Base-by-base conservation (phyloP, 148 eudicot genomes). In the Heliosperma pusillum region DNA sequence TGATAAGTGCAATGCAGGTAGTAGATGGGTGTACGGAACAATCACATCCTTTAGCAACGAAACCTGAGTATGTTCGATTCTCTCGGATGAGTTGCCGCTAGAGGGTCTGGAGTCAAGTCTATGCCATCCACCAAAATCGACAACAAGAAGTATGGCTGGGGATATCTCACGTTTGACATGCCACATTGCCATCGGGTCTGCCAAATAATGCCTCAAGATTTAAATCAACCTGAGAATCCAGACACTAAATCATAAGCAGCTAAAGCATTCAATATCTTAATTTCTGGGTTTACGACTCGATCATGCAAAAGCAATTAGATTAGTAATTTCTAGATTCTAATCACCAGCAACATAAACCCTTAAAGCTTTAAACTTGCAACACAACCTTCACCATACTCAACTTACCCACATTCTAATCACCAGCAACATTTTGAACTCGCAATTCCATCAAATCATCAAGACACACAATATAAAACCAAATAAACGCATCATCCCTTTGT, bases 181-280 rank as follows among this genome's bases (percentile, higher is more conserved):
- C 92, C 92, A 95, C 97, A 92, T 86, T 73, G 99, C 95, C 81
- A 96, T 96, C 66, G 99, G 99, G 97, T 92, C 99, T 96, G 99
- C 94, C 96, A 92, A 96, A 92, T 84, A 96, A 89, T 79, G 94
- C 97, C 87, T 87, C 99, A 96, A 92, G 89, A 80, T 89, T 89
- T 92, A 84, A 88, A 88, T 81, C 77, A 90, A 92, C 96, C 97
- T 90, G 94, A 87, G 89, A 91, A 90, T 82, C 82, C 89, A 91
- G 79, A 91, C 83, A 85, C 92, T 91, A 78, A 63, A 84, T 74
- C 75, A 90, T 88, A 88, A 93, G 92, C 86, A 66, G 44, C 61
- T 74, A 74, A 64, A 64, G 50, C 77, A 74, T 44, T 25, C 36
- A 74, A 7, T 30, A 66, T 66, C 47, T 19, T 30, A 66, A 45